Conservation (phyloP, 805 yeast species). For the Candida methanosorbosa region DNA sequence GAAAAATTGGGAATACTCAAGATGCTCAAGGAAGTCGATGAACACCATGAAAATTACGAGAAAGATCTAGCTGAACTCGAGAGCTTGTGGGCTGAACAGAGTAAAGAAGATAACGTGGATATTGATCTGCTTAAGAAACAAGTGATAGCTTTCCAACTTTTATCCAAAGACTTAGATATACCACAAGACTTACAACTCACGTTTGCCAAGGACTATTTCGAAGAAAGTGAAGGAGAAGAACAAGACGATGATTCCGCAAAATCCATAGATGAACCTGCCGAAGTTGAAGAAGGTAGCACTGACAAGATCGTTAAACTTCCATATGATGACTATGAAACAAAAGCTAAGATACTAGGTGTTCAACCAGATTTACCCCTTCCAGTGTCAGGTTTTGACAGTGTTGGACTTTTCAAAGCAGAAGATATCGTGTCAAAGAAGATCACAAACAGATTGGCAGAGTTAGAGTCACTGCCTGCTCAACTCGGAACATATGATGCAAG, state of each 20-base stretch:
- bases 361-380: slow-evolving; percentile 16
- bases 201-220: slow-evolving; percentile 18
- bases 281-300: background rate
- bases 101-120: slow-evolving; percentile 29
- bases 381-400: slow-evolving; percentile 29
- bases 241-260: background rate
- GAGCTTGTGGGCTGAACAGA: slow-evolving; percentile 8
- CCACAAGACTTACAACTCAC: slow-evolving; percentile 42
- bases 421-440: slow-evolving; percentile 44
- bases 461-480: slow-evolving; percentile 63
- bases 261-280: slow-evolving; percentile 1
- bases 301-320: slow-evolving; percentile 7
- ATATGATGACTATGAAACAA: slow-evolving; percentile 22
- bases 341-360: slow-evolving; percentile 34
- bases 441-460: slow-evolving; percentile 45
- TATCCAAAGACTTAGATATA: slow-evolving; percentile 58
- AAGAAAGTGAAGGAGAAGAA: slow-evolving; percentile 3
- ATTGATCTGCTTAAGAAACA: slow-evolving; percentile 44
- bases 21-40: slow-evolving; percentile 29
- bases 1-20: slow-evolving; percentile 39
- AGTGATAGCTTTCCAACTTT: slow-evolving; percentile 51
- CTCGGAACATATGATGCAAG: slow-evolving; percentile 48
- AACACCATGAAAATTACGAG: slow-evolving; percentile 29
- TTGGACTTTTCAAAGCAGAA: slow-evolving; percentile 47
- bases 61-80: slow-evolving; percentile 22